Percentiles rank a stretch among this genome's conserved stretches.
phyloP scores from a whole-genome alignment of 192 early-diverging fungal species.

The Polychytrium aggregatum region DNA sequence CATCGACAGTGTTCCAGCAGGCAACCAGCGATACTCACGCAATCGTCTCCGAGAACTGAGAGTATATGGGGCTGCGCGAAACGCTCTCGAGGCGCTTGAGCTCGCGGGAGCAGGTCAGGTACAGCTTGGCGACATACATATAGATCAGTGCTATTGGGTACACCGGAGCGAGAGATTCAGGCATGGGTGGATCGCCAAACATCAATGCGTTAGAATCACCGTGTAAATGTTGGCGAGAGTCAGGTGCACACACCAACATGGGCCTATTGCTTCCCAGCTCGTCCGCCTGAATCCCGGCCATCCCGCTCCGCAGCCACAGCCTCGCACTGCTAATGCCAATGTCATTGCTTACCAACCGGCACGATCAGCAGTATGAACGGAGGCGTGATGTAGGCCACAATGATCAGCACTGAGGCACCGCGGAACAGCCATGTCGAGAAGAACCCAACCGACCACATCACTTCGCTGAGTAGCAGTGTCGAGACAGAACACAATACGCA shows the following conservation, averaged over 20 bases:
- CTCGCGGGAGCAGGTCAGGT: slow-evolving; percentile 72
- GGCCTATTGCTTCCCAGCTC: no score
- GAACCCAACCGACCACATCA: slow-evolving; percentile 1
- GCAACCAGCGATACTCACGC: slow-evolving; percentile 7
- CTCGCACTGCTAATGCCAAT: neutral
- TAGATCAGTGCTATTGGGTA: slow-evolving; percentile 38
- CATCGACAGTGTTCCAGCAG: no score
- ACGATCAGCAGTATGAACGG: slow-evolving; percentile 49
- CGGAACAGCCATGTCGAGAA: slow-evolving; percentile 2
- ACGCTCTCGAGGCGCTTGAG: slow-evolving; percentile 80
- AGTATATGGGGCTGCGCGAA: slow-evolving; percentile 61
- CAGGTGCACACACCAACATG: no score
- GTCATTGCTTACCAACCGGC: slow-evolving; percentile 22
- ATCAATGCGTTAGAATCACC: no score
- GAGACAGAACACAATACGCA: slow-evolving; percentile 23
- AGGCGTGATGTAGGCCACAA: slow-evolving; percentile 42
- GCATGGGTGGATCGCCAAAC: no score
- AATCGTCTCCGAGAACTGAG: slow-evolving; percentile 67
- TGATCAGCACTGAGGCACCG: slow-evolving; percentile 1
- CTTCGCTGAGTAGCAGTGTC: neutral
- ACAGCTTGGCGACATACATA: slow-evolving; percentile 52
- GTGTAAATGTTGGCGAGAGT: no score
- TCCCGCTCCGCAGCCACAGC: no score
- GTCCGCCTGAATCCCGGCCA: no score
- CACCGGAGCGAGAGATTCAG: no score